Evolutionary conservation across 805 yeast species (phyloP).

Genomic region (Lipomyces orientalis): DNA sequence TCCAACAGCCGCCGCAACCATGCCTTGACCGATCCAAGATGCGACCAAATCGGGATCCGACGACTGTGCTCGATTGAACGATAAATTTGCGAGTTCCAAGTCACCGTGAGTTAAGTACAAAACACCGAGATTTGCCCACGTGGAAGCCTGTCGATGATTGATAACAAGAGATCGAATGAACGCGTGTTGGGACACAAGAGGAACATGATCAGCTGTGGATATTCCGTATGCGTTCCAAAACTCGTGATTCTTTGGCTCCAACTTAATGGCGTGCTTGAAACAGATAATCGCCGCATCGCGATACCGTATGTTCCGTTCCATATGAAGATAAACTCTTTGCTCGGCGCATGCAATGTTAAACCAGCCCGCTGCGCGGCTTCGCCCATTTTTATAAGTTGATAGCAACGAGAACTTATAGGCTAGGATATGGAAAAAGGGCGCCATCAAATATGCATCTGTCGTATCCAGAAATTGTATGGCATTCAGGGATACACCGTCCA

Average conservation of each 20-base stretch:
- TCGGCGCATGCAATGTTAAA: slow-evolving; percentile 66
- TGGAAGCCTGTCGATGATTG: slow-evolving; percentile 66
- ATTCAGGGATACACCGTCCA: slow-evolving; percentile 30
- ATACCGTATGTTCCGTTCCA: slow-evolving; percentile 22
- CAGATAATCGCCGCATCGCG: slow-evolving; percentile 57
- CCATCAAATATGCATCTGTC: slow-evolving; percentile 2
- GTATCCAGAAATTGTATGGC: slow-evolving; percentile 1
- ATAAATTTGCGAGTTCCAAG: slow-evolving; percentile 69
- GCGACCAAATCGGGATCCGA: slow-evolving; percentile 74
- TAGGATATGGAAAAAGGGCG: slow-evolving; percentile 17
- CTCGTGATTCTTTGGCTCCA: slow-evolving; percentile 70
- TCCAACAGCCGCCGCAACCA: slow-evolving; percentile 50
- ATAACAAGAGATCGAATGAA: slow-evolving; percentile 79
- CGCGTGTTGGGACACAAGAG: slow-evolving; percentile 88
- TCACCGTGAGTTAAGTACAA: slow-evolving; percentile 75
- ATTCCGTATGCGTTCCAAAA: slow-evolving; percentile 87
- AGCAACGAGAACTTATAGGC: slow-evolving; percentile 33
- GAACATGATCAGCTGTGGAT: slow-evolving; percentile 66
- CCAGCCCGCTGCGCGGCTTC: slow-evolving; percentile 45
- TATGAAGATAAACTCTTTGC: slow-evolving; percentile 56
- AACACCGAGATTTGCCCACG: slow-evolving; percentile 85
- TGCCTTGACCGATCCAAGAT: slow-evolving; percentile 89
- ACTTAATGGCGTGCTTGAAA: slow-evolving; percentile 69
- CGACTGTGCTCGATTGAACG: slow-evolving; percentile 76
- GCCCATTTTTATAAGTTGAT: slow-evolving; percentile 11